A percentile compares a stretch with the other conserved stretches of the same genome.
These are phyloP conservation scores for Meira nashicola DNA, from an alignment of 1,284 basidiomycete genomes.

Conservation along the genomic window DNA sequence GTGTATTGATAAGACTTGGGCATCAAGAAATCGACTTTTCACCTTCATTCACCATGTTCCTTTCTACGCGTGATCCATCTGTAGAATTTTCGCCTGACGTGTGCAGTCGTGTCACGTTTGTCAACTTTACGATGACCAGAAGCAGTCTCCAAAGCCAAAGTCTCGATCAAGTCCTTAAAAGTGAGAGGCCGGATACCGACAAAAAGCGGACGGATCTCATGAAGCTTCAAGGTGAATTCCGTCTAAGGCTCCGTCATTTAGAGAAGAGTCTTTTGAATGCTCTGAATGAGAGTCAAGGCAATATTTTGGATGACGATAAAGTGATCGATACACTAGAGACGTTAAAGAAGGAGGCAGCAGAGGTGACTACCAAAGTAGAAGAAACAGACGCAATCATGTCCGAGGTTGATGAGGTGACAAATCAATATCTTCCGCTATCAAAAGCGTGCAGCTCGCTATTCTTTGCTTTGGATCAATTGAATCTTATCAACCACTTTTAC, in stretches of 20 bases:
- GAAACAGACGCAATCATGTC: conserved; percentile 93
- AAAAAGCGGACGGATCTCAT: conserved; percentile 94
- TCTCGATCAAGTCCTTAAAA: conserved; percentile 91
- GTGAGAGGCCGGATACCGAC: conserved; percentile 94
- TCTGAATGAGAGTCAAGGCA: conserved; percentile 91
- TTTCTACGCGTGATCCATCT: conserved; percentile 93
- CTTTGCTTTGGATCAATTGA: conserved; percentile 92
- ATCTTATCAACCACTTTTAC: conserved; percentile 94
- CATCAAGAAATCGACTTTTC: conserved; percentile 99
- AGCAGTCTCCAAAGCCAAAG: conserved; percentile 97
- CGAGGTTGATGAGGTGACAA: conserved; percentile 91
- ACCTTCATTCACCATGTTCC: conserved; percentile 92
- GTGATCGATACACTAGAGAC: conserved; percentile 96
- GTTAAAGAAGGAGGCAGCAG: conserved; percentile 92
- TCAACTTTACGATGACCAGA: conserved; percentile 99
- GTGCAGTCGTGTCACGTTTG: conserved; percentile 96
- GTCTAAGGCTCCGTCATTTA: conserved; percentile 81
- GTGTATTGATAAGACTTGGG: conserved; percentile 94
- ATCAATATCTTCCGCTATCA: conserved; percentile 88
- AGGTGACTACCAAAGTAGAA: conserved; percentile 93
- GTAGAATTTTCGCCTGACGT: conserved; percentile 97
- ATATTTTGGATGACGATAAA: conserved; percentile 98
- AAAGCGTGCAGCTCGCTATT: conserved; percentile 95
- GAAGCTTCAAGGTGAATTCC: conserved; percentile 98
- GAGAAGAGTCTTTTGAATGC: conserved; percentile 91